Evolutionary conservation across 2,329 filamentous ascomycete genomes (phyloP).

Genomic region (Penicillium sp.): DNA sequence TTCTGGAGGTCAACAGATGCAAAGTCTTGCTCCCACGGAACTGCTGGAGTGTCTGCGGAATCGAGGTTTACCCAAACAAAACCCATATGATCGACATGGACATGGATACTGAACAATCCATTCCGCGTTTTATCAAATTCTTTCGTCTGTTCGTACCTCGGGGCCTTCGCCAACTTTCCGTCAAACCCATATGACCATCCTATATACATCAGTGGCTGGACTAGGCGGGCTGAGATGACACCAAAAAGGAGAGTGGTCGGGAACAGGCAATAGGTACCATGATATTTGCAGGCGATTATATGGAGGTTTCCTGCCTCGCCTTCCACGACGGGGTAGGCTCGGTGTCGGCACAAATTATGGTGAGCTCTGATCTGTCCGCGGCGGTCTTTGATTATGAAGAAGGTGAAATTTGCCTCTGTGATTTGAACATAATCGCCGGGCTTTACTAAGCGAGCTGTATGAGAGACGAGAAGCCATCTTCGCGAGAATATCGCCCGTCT

Average conservation of each 20-base stretch:
- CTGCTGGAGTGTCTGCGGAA: slow-evolving; percentile 16
- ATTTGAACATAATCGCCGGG: slow-evolving; percentile 19
- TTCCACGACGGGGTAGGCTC: slow-evolving; percentile 27
- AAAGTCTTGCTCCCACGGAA: slow-evolving; percentile 22
- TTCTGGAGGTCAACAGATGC: slow-evolving; percentile 16
- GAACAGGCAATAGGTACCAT: slow-evolving; percentile 27
- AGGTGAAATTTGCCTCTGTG: slow-evolving; percentile 55
- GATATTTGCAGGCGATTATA: slow-evolving; percentile 29
- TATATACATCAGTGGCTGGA: too few species aligned
- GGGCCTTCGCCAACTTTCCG: slow-evolving; percentile 28
- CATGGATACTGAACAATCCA: slow-evolving; percentile 24
- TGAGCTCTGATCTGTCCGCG: slow-evolving; percentile 54
- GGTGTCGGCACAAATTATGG: slow-evolving; percentile 27
- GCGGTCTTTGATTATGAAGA: slow-evolving; percentile 48
- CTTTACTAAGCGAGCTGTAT: slow-evolving; percentile 30
- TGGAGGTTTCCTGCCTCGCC: slow-evolving; percentile 19
- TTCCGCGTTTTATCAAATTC: slow-evolving; percentile 28
- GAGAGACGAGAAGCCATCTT: slow-evolving; percentile 51
- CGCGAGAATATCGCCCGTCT: slow-evolving; percentile 61
- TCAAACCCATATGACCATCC: too few species aligned
- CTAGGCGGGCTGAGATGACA: too few species aligned
- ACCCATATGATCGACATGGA: slow-evolving; percentile 25
- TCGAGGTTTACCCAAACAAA: slow-evolving; percentile 30
- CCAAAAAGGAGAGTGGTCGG: too few species aligned
- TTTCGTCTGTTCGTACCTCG: slow-evolving; percentile 23